phyloP scores from a whole-genome alignment of 2,329 filamentous ascomycete genomes.

The Cladosporium sp. region DNA sequence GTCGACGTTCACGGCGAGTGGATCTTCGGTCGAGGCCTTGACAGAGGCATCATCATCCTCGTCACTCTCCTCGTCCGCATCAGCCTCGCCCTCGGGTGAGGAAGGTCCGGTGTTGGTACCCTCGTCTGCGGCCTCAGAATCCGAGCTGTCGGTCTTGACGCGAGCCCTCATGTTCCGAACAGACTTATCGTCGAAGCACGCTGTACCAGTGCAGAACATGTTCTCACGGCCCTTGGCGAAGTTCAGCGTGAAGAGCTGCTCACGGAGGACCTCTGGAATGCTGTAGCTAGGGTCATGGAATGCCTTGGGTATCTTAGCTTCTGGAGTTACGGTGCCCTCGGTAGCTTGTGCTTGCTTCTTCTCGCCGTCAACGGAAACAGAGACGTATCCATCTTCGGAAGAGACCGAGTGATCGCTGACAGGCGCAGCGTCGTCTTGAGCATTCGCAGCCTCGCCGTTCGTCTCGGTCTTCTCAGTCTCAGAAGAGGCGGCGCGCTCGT shows the following conservation, averaged over 20 bases:
- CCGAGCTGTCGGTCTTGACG: slow-evolving; percentile 20
- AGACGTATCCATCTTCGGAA: slow-evolving; percentile 84
- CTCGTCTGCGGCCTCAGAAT: slow-evolving; percentile 23
- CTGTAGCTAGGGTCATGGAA: slow-evolving; percentile 27
- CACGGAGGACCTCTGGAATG: slow-evolving; percentile 58
- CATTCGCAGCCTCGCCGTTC: slow-evolving; percentile 45
- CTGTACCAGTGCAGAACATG: slow-evolving; percentile 50
- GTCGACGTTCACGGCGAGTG: background rate
- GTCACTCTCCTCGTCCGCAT: slow-evolving; percentile 19
- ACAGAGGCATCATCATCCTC: slow-evolving; percentile 13
- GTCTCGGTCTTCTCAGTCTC: slow-evolving; percentile 8
- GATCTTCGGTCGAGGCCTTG: slow-evolving; percentile 1
- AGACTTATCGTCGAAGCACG: slow-evolving; percentile 15
- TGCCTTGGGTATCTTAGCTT: slow-evolving; percentile 21
- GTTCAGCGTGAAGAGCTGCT: slow-evolving; percentile 66
- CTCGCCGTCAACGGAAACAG: slow-evolving; percentile 73
- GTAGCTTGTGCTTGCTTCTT: background rate
- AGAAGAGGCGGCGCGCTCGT: background rate
- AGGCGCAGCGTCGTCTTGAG: slow-evolving; percentile 41
- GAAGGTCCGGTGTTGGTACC: slow-evolving; percentile 17
- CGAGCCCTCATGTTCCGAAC: slow-evolving; percentile 24
- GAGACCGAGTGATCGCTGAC: slow-evolving; percentile 73
- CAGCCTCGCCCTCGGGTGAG: slow-evolving; percentile 21
- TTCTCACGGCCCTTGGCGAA: slow-evolving; percentile 55
- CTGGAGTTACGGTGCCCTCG: slow-evolving; percentile 23